Evolutionary conservation across 2,329 filamentous ascomycete genomes (phyloP).

Genomic region (Zopfia rhizophila): DNA sequence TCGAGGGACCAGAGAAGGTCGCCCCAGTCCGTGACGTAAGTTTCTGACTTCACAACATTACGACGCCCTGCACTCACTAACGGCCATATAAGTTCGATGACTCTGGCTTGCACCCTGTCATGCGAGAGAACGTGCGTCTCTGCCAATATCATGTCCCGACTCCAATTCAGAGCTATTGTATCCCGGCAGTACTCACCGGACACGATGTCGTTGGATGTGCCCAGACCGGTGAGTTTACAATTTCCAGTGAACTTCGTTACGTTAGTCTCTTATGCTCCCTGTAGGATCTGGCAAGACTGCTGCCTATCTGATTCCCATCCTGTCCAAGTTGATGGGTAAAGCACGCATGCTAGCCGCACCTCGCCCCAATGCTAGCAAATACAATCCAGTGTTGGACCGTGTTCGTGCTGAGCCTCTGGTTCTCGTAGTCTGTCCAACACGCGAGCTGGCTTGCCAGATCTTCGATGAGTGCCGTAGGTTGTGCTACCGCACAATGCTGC

Average conservation of each 20-base stretch:
- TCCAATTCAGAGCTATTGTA: conserved; percentile 85
- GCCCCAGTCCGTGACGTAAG: conserved; percentile 63
- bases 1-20: conserved; percentile 61
- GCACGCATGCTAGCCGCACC: conserved; percentile 85
- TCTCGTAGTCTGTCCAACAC: conserved; percentile 84
- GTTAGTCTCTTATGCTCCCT: neutral
- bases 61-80: conserved; percentile 28
- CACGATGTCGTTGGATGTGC: conserved; percentile 89
- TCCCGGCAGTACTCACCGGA: conserved; percentile 80
- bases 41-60: conserved; percentile 21
- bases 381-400: conserved; percentile 60
- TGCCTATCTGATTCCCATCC: conserved; percentile 86
- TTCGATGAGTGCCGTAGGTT: conserved; percentile 94
- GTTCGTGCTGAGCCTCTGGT: conserved; percentile 88
- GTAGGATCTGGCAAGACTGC: conserved; percentile 97
- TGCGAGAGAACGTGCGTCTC: conserved; percentile 80
- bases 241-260: conserved; percentile 1
- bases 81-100: conserved; percentile 70
- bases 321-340: conserved; percentile 95
- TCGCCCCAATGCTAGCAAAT: conserved; percentile 73
- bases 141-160: conserved; percentile 79
- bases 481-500: conserved; percentile 94
- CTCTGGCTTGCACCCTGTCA: conserved; percentile 85
- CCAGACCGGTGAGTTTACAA: conserved; percentile 81
- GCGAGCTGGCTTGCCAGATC: conserved; percentile 92